Evolutionary conservation across 345 rosid species (phyloP).

Genomic region (Arabidopsis arenosa): DNA sequence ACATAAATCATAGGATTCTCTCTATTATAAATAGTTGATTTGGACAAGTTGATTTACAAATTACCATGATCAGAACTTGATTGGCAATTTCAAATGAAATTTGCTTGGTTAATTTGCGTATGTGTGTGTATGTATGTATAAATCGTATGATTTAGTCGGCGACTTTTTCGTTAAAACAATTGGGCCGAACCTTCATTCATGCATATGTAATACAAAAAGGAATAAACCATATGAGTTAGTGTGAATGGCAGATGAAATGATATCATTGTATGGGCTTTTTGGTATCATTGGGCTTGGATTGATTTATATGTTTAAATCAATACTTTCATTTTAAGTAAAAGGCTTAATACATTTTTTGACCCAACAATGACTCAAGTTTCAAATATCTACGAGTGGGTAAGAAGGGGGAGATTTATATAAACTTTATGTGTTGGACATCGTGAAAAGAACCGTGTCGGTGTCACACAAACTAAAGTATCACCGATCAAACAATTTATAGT

Average conservation of each 20-base stretch:
- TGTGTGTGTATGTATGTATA: background rate
- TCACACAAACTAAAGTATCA: background rate
- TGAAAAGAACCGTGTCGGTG: background rate
- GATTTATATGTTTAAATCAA: background rate
- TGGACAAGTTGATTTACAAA: conserved; percentile 20
- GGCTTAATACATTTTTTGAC: background rate
- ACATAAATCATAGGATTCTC: conserved; percentile 29
- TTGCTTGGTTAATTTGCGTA: background rate
- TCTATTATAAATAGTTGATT: conserved; percentile 22
- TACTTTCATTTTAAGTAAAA: background rate
- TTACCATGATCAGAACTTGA: conserved; percentile 13
- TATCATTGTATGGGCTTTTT: background rate
- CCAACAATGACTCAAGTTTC: background rate
- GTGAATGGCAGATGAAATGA: background rate
- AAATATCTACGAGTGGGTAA: background rate
- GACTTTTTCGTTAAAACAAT: background rate
- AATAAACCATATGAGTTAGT: background rate
- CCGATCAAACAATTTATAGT: background rate
- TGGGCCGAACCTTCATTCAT: background rate
- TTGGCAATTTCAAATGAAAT: background rate
- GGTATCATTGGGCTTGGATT: background rate
- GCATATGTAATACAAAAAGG: background rate
- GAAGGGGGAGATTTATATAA: no score
- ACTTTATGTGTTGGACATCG: background rate
- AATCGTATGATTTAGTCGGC: background rate